Percentiles rank a stretch among this genome's conserved stretches.
Conservation (phyloP, 2,329 filamentous ascomycete species). For the Sclerotiophoma versabilis region DNA sequence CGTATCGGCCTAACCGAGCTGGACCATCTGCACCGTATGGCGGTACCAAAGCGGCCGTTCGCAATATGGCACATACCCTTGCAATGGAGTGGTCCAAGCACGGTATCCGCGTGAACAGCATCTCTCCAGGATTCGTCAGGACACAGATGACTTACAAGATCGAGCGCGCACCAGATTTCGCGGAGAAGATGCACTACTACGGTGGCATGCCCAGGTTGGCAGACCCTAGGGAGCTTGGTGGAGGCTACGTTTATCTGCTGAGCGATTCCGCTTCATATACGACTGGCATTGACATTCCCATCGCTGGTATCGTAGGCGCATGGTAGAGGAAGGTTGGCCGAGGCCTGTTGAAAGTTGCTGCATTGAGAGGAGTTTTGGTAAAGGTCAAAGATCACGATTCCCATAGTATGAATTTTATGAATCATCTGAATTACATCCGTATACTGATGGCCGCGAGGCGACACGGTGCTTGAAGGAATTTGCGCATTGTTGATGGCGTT, state of each 20-base stretch:
- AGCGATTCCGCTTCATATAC: slow-evolving; percentile 58
- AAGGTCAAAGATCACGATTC: slow-evolving; percentile 4
- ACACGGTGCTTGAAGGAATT: background rate
- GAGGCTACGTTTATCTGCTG: slow-evolving; percentile 58
- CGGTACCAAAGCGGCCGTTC: slow-evolving; percentile 53
- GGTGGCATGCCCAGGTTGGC: slow-evolving; percentile 61
- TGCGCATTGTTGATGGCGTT: background rate
- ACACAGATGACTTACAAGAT: slow-evolving; percentile 65
- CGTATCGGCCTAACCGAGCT: slow-evolving; percentile 58
- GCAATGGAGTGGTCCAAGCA: slow-evolving; percentile 86
- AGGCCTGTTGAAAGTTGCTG: slow-evolving; percentile 10
- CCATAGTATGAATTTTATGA: slow-evolving; percentile 19
- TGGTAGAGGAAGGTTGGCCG: slow-evolving; percentile 37
- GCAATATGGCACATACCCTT: slow-evolving; percentile 62
- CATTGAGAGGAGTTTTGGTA: slow-evolving; percentile 33
- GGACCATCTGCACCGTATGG: slow-evolving; percentile 60
- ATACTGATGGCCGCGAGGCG: background rate
- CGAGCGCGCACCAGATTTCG: slow-evolving; percentile 58
- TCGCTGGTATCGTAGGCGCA: slow-evolving; percentile 58
- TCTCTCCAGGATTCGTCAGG: slow-evolving; percentile 87
- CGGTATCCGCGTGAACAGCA: slow-evolving; percentile 82
- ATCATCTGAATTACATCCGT: background rate
- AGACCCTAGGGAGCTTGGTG: slow-evolving; percentile 59
- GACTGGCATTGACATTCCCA: slow-evolving; percentile 58
- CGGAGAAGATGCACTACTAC: slow-evolving; percentile 62